A percentile compares a stretch with the other conserved stretches of the same genome.
These are phyloP conservation scores for Ceratorhiza oryzae-sativae DNA, from an alignment of 1,284 basidiomycete species.

Conservation along the genomic window DNA sequence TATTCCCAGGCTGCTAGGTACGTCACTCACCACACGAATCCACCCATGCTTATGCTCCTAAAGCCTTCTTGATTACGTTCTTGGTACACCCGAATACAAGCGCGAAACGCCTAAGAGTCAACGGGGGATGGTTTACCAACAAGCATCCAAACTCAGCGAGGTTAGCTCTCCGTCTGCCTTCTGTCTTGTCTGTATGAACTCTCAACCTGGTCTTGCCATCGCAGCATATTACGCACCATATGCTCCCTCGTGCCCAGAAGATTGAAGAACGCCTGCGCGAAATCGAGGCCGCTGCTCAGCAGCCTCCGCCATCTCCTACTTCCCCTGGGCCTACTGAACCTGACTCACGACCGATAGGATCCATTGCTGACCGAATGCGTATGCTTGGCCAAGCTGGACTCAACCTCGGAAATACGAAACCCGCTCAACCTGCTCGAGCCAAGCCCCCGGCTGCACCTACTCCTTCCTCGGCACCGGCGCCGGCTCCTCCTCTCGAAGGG, in stretches of 20 bases:
- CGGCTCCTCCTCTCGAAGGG: conserved; percentile 4
- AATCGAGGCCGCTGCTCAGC: conserved; percentile 28
- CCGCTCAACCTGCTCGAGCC: conserved; percentile 43
- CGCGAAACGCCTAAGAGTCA: conserved; percentile 33
- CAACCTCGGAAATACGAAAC: conserved; percentile 46
- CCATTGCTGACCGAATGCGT: conserved; percentile 53
- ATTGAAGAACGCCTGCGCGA: conserved; percentile 37
- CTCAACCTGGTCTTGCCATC: not conserved
- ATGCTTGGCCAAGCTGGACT: conserved; percentile 51
- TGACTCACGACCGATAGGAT: conserved; percentile 45
- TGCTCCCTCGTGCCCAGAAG: conserved; percentile 34
- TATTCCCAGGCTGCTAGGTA: conserved; percentile 42
- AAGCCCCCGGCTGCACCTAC: conserved; percentile 3
- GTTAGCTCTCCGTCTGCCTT: conserved; percentile 7
- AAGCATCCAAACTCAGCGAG: conserved; percentile 31
- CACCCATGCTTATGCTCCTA: not conserved
- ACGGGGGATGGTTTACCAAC: conserved; percentile 40
- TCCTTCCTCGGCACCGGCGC: not conserved
- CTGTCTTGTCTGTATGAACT: not conserved
- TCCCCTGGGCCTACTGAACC: conserved; percentile 41
- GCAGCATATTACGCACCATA: conserved; percentile 22
- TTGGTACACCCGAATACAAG: conserved; percentile 36
- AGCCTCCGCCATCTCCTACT: conserved; percentile 16
- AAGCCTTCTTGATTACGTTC: conserved; percentile 33
- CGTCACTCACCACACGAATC: not conserved